Evolutionary conservation across 305 asterid species (phyloP).

Genomic region (Plantago coronopus): DNA sequence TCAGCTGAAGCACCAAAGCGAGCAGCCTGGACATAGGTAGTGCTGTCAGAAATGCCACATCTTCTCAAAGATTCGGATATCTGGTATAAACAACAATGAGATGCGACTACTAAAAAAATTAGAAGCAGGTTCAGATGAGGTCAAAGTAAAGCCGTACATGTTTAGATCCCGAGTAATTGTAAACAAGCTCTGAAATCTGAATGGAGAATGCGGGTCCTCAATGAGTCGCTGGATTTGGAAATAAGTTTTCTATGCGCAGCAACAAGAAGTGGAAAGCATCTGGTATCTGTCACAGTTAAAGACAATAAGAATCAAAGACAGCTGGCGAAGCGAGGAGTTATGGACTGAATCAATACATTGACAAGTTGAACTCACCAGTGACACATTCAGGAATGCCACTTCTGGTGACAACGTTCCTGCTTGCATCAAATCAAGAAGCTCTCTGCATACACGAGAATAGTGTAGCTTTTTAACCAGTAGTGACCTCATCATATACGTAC

Average conservation of each 20-base stretch:
- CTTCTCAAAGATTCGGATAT: conserved; percentile 86
- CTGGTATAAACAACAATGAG: conserved; percentile 29
- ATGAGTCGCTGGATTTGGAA: conserved; percentile 58
- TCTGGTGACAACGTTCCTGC: conserved; percentile 50
- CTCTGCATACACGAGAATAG: conserved; percentile 35
- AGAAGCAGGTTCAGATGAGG: conserved; percentile 13
- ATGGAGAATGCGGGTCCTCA: conserved; percentile 69
- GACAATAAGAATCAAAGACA: conserved; percentile 1
- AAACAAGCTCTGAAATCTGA: conserved; percentile 95
- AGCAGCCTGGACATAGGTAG: conserved; percentile 73
- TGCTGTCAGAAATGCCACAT: conserved; percentile 76
- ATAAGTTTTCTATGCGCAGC: conserved; percentile 73
- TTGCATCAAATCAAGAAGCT: conserved; percentile 48
- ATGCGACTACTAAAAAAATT: not conserved
- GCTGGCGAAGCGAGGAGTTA: conserved; percentile 3
- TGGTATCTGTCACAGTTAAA: conserved; percentile 52
- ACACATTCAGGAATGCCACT: conserved; percentile 49
- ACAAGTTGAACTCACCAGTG: conserved; percentile 35
- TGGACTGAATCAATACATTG: not conserved
- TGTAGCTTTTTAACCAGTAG: too few species aligned
- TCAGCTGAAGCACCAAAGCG: conserved; percentile 73
- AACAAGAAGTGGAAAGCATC: conserved; percentile 80
- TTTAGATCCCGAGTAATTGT: conserved; percentile 88
- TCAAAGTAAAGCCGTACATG: conserved; percentile 45
- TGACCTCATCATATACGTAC: too few species aligned